Percentiles rank a stretch among this genome's conserved stretches.
These are phyloP conservation scores for Serendipita vermifera DNA, from an alignment of 768 basidiomycete genomes.

Conservation along the genomic window DNA sequence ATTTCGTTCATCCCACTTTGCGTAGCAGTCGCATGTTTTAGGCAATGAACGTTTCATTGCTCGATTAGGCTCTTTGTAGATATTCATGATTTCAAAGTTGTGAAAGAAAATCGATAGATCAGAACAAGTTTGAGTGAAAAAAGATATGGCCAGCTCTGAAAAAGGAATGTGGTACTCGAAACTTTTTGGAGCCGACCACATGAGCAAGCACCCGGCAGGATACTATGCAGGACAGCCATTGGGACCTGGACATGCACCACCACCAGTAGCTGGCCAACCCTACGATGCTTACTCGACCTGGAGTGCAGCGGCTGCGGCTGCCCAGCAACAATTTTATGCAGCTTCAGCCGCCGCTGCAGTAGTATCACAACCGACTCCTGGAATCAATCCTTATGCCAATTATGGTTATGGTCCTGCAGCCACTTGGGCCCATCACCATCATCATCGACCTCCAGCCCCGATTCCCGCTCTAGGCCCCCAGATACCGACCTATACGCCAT, in stretches of 20 bases:
- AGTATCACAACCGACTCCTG: not conserved
- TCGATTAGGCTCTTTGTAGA: not conserved
- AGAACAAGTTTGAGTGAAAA: not conserved
- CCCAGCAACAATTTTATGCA: not conserved
- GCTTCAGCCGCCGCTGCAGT: conserved; percentile 15
- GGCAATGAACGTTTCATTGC: not conserved
- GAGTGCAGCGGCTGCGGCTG: not conserved
- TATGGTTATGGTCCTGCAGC: conserved; percentile 9
- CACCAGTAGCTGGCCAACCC: not conserved
- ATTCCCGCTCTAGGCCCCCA: conserved; percentile 17
- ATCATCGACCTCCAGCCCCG: conserved; percentile 15
- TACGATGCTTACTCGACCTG: not conserved
- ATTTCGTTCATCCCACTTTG: too few relatives aligned
- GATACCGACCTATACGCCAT: conserved; percentile 16
- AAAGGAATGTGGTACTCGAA: not conserved
- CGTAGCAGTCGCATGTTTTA: too few relatives aligned
- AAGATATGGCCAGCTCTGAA: not conserved
- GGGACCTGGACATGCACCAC: conserved; percentile 12
- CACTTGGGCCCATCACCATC: conserved; percentile 10
- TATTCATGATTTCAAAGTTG: not conserved
- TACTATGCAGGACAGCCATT: not conserved
- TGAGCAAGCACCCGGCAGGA: not conserved
- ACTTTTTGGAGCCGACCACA: not conserved
- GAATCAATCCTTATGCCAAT: not conserved
- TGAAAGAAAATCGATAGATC: not conserved